Evolutionary conservation across 2,329 filamentous ascomycete species (phyloP).

Genomic region (Allantophomopsis lycopodina): DNA sequence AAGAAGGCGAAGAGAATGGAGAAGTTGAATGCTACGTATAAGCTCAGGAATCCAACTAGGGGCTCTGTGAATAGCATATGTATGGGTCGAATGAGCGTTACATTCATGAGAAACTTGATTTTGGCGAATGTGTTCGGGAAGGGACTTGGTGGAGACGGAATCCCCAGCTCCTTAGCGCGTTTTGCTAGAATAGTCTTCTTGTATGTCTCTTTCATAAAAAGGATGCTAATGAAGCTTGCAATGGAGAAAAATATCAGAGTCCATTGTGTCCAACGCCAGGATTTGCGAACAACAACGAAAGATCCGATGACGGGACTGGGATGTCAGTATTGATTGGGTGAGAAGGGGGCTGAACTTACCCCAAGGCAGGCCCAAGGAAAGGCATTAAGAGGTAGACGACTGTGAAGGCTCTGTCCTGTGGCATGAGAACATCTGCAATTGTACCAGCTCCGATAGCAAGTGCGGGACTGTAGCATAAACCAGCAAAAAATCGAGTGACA

Average conservation of each 20-base stretch:
- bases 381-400: constrained; percentile 34
- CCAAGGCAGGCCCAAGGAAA: constrained; percentile 36
- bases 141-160: constrained; percentile 25
- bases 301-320: constrained; percentile 21
- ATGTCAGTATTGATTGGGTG: not conserved
- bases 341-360: constrained; percentile 21
- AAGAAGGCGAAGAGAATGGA: constrained; percentile 23
- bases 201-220: constrained; percentile 26
- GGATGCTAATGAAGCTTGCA: constrained; percentile 28
- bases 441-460: constrained; percentile 34
- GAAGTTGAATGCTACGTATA: constrained; percentile 22
- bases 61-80: constrained; percentile 23
- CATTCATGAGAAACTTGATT: constrained; percentile 21
- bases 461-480: constrained; percentile 28
- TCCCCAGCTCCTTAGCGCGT: constrained; percentile 18
- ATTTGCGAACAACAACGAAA: constrained; percentile 28
- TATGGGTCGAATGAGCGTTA: constrained; percentile 21
- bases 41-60: constrained; percentile 20
- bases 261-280: constrained; percentile 41
- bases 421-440: constrained; percentile 32
- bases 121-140: constrained; percentile 27
- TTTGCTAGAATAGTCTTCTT: constrained; percentile 13
- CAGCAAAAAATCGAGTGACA: constrained; percentile 32
- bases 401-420: constrained; percentile 25
- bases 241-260: constrained; percentile 32